phyloP scores from a whole-genome alignment of 345 rosid species.

The Kernera saxatilis region DNA sequence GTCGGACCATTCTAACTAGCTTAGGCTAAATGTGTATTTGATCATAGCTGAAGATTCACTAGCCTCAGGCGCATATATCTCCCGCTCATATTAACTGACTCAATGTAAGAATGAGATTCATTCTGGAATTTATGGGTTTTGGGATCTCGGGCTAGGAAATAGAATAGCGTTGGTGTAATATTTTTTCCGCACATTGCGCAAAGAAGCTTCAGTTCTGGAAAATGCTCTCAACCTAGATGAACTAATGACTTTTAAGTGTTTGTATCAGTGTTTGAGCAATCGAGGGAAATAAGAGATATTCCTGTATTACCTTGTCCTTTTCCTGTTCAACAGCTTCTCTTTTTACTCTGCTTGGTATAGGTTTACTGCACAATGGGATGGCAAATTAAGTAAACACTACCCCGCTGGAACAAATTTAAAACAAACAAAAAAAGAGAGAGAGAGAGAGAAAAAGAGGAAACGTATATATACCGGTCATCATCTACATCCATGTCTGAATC shows the following conservation, averaged over 20 bases:
- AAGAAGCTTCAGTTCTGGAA: not conserved
- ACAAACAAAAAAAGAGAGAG: not conserved
- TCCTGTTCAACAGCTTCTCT: constrained; percentile 65
- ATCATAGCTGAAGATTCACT: not conserved
- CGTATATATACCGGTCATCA: constrained; percentile 51
- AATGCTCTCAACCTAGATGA: not conserved
- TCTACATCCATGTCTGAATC: constrained; percentile 84
- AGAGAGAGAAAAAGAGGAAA: not conserved
- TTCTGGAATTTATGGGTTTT: not conserved
- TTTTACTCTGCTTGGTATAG: constrained; percentile 66
- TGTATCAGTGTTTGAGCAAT: not conserved
- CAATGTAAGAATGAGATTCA: not conserved
- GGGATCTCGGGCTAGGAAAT: not conserved
- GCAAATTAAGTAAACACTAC: constrained; percentile 1
- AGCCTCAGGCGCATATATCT: not conserved
- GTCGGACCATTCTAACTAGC: not conserved
- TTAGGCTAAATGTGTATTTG: not conserved
- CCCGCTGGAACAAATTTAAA: not conserved
- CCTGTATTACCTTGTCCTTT: constrained; percentile 46
- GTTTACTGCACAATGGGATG: constrained; percentile 46
- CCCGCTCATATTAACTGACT: not conserved
- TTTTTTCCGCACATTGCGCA: not conserved
- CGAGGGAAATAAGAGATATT: not conserved
- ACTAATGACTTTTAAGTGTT: not conserved
- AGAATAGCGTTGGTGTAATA: not conserved